These are phyloP conservation scores for Athelia psychrophila DNA, from an alignment of 1,284 basidiomycete genomes.

Conservation along the genomic window DNA sequence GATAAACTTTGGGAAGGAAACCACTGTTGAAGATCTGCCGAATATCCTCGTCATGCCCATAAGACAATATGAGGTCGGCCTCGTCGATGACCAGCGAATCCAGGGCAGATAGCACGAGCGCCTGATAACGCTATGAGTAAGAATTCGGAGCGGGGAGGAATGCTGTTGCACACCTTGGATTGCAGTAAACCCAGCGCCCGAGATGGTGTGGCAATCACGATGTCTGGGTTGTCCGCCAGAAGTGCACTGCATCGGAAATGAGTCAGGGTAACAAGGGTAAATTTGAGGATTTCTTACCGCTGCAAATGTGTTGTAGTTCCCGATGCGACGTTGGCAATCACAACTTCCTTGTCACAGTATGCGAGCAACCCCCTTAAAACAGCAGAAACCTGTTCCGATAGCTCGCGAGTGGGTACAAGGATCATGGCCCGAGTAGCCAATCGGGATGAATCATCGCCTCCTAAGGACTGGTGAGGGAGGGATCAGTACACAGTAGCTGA, in stretches of 20 bases:
- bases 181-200: constrained; percentile 79
- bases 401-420: constrained; percentile 92
- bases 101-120: constrained; percentile 44
- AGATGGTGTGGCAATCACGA: constrained; percentile 91
- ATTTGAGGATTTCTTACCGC: constrained; percentile 42
- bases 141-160: neutral
- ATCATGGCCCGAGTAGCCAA: constrained; percentile 79
- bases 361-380: constrained; percentile 67
- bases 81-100: constrained; percentile 96
- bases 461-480: constrained; percentile 26
- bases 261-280: neutral
- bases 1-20: constrained; percentile 85
- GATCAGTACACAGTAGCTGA: neutral
- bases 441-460: constrained; percentile 37
- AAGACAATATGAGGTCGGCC: constrained; percentile 96
- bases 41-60: constrained; percentile 94
- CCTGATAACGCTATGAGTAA: constrained; percentile 47
- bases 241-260: constrained; percentile 54
- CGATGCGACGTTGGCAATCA: constrained; percentile 78
- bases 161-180: constrained; percentile 52
- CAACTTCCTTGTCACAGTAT: constrained; percentile 79
- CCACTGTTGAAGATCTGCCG: constrained; percentile 77
- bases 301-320: constrained; percentile 76
- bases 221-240: constrained; percentile 89
- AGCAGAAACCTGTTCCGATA: constrained; percentile 85